phyloP scores from a whole-genome alignment of 2,329 filamentous ascomycete genomes.

The Colletotrichum magnum region DNA sequence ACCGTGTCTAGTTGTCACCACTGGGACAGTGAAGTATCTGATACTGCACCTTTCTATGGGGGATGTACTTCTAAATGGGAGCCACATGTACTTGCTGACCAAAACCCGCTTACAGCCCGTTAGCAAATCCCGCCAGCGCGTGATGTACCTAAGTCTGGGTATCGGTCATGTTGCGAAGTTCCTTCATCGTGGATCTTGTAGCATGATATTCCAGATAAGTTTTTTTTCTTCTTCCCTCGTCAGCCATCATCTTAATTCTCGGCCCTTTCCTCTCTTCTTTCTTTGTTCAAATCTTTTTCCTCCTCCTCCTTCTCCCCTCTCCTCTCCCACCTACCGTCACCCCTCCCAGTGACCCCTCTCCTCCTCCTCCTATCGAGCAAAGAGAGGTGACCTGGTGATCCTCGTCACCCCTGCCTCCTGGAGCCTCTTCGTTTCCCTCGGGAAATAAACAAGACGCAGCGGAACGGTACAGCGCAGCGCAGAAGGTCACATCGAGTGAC shows the following conservation, averaged over 20 bases:
- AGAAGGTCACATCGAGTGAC: conserved; percentile 9
- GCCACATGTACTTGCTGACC: too few species aligned
- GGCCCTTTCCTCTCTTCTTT: conserved; percentile 25
- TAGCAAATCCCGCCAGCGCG: not conserved
- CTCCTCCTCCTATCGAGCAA: conserved; percentile 2
- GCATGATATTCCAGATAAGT: conserved; percentile 7
- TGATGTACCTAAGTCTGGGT: too few species aligned
- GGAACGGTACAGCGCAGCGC: too few species aligned
- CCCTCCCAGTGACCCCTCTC: conserved; percentile 8
- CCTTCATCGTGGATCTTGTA: conserved; percentile 34
- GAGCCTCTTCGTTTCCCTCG: too few species aligned
- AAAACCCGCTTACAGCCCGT: too few species aligned
- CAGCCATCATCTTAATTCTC: conserved; percentile 24
- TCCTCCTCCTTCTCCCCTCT: conserved; percentile 28
- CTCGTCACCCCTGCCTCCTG: too few species aligned
- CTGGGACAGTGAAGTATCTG: too few species aligned
- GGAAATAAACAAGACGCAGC: not conserved
- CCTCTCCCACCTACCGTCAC: conserved; percentile 15
- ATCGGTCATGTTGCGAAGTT: conserved; percentile 18
- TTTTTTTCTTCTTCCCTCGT: conserved; percentile 33
- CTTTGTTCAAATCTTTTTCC: conserved; percentile 25
- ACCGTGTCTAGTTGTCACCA: too few species aligned
- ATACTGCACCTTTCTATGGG: too few species aligned
- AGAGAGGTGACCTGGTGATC: too few species aligned
- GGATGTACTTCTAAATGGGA: too few species aligned